phyloP scores from a whole-genome alignment of 116 monocot species.

The Iris pallida region DNA sequence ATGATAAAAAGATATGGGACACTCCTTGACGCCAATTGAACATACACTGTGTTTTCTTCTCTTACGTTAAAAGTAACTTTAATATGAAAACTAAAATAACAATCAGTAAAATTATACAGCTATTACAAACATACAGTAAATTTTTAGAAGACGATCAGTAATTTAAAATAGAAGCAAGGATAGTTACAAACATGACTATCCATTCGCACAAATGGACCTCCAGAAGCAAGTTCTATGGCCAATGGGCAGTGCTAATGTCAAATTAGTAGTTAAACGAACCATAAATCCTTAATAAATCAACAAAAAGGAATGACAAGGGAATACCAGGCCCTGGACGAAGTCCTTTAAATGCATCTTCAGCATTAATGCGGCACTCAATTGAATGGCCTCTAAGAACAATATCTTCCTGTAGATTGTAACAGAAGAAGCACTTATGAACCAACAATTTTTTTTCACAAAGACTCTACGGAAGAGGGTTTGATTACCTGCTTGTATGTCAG shows the following conservation, averaged over 20 bases:
- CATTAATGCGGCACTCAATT: slow-evolving; percentile 82
- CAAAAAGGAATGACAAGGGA: slow-evolving; percentile 1
- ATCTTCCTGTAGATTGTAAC: slow-evolving; percentile 48
- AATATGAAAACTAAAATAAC: too few species aligned
- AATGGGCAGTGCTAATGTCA: too few species aligned
- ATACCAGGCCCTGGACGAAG: slow-evolving; percentile 83
- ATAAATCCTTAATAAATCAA: neutral
- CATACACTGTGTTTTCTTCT: too few species aligned
- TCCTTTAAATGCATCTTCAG: slow-evolving; percentile 83
- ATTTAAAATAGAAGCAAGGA: too few species aligned
- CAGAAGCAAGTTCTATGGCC: too few species aligned
- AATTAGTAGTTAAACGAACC: too few species aligned
- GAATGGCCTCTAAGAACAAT: slow-evolving; percentile 86
- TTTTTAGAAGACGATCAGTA: too few species aligned
- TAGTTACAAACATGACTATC: slow-evolving; percentile 97
- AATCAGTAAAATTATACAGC: too few species aligned
- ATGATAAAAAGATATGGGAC: too few species aligned
- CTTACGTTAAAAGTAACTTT: too few species aligned
- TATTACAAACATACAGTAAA: too few species aligned
- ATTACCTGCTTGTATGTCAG: slow-evolving; percentile 58
- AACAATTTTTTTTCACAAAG: neutral
- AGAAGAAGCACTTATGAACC: slow-evolving; percentile 11
- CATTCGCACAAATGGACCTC: slow-evolving; percentile 97
- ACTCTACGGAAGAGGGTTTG: neutral
- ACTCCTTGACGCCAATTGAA: too few species aligned